A percentile compares a stretch with the other conserved stretches of the same genome.
phyloP scores from a whole-genome alignment of 495 filamentous ascomycete species.

The Tuber melanosporum region DNA sequence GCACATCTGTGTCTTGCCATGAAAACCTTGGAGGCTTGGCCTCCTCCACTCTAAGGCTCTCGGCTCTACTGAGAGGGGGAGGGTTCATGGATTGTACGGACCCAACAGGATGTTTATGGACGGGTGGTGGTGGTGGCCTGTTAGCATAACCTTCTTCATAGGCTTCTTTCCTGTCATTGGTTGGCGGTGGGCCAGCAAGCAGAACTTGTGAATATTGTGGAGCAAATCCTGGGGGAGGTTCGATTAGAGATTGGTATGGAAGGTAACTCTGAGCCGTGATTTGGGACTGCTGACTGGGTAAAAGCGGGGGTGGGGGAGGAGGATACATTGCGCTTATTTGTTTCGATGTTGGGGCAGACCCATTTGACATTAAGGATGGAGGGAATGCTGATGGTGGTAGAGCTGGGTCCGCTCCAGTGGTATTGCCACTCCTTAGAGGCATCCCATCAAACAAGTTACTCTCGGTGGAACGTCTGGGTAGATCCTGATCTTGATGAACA shows the following conservation, averaged over 20 bases:
- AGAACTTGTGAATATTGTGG: constrained; percentile 38
- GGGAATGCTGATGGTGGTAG: constrained; percentile 16
- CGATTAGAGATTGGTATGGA: constrained; percentile 30
- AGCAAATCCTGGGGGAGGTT: constrained; percentile 37
- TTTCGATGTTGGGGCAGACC: constrained; percentile 9
- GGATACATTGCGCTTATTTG: constrained; percentile 20
- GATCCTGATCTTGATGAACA: background rate
- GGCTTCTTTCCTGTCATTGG: constrained; percentile 25
- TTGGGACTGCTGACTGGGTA: constrained; percentile 33
- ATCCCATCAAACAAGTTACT: constrained; percentile 30
- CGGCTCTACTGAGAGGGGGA: background rate
- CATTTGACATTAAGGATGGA: constrained; percentile 10
- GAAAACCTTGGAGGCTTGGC: constrained; percentile 30
- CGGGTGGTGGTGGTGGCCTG: constrained; percentile 17
- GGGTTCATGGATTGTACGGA: background rate
- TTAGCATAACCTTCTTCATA: constrained; percentile 38
- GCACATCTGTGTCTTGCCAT: constrained; percentile 29
- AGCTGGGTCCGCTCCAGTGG: background rate
- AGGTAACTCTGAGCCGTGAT: constrained; percentile 35
- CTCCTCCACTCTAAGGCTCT: background rate
- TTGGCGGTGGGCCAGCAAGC: constrained; percentile 35
- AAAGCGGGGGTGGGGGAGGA: constrained; percentile 24
- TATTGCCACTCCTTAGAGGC: constrained; percentile 3
- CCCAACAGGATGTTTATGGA: constrained; percentile 13
- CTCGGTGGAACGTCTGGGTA: constrained; percentile 14